Evolutionary conservation across 148 eudicot genomes (phyloP).

Genomic region (Silene conica): DNA sequence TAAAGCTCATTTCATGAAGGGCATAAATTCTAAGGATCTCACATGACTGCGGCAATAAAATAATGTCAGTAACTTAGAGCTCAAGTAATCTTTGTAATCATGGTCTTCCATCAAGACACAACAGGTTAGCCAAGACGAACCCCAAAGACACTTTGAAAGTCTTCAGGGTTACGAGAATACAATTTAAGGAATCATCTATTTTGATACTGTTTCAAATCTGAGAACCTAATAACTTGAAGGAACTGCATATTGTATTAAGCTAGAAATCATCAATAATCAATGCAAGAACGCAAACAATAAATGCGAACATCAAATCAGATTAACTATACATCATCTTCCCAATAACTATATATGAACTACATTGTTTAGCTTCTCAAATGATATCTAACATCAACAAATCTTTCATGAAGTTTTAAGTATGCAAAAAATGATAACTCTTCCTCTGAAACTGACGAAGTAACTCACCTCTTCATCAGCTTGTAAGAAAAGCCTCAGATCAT

Average conservation of each 20-base stretch:
- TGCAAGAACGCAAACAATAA: neutral
- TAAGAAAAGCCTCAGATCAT: conserved; percentile 84
- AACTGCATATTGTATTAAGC: neutral
- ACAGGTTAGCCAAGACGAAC: neutral
- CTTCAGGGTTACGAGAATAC: neutral
- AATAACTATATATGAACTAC: neutral
- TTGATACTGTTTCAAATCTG: neutral
- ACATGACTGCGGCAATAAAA: neutral
- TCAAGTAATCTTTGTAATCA: neutral
- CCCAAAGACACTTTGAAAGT: neutral
- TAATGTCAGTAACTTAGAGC: neutral
- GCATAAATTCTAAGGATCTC: neutral
- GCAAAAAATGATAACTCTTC: neutral
- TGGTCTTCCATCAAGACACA: neutral
- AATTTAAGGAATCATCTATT: neutral
- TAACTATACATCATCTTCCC: neutral
- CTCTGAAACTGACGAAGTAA: conserved; percentile 17
- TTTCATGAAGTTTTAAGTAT: neutral
- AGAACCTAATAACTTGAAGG: neutral
- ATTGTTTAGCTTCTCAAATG: neutral
- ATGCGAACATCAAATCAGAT: neutral
- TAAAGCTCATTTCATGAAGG: neutral
- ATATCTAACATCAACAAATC: neutral
- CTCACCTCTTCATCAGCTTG: conserved; percentile 93
- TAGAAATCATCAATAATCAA: neutral